phyloP scores from a whole-genome alignment of 306 rosid species.

The Canavalia ensiformis region DNA sequence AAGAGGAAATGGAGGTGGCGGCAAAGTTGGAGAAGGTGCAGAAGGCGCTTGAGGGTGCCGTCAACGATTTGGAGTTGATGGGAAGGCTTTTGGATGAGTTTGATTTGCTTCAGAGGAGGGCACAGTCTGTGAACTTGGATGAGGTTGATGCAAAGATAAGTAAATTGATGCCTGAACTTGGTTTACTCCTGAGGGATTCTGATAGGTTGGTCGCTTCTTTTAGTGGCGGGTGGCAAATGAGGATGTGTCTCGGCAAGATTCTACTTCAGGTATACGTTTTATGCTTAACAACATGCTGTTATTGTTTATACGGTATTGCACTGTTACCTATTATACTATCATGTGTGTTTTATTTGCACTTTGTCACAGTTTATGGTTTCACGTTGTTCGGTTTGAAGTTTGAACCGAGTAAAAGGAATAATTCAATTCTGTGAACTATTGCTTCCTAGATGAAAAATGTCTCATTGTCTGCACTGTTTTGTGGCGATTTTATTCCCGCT shows the following conservation, averaged over 20 bases:
- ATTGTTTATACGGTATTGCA: conserved; percentile 17
- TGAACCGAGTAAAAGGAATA: background rate
- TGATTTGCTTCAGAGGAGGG: conserved; percentile 86
- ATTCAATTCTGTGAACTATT: background rate
- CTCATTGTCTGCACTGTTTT: conserved; percentile 5
- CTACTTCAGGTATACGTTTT: conserved; percentile 77
- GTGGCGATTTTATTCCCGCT: background rate
- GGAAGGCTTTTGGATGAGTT: conserved; percentile 96
- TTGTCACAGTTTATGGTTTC: conserved; percentile 1
- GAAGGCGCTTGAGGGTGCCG: conserved; percentile 86
- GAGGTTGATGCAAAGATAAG: conserved; percentile 82
- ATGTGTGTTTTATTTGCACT: background rate
- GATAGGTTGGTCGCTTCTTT: conserved; percentile 94
- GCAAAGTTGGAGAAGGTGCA: conserved; percentile 84
- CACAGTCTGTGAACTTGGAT: conserved; percentile 76
- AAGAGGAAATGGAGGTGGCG: conserved; percentile 91
- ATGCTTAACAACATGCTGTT: background rate
- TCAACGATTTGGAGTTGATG: conserved; percentile 88
- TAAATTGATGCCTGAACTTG: conserved; percentile 91
- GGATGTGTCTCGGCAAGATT: conserved; percentile 99
- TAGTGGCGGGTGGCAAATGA: conserved; percentile 99
- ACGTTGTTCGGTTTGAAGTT: background rate
- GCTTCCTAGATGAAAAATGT: conserved; percentile 5
- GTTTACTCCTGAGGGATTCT: conserved; percentile 81
- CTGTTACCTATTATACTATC: background rate